Percentiles rank a stretch among this genome's conserved stretches.
Conservation (phyloP, 2,329 filamentous ascomycete genomes). For the Penicillium sp. region DNA sequence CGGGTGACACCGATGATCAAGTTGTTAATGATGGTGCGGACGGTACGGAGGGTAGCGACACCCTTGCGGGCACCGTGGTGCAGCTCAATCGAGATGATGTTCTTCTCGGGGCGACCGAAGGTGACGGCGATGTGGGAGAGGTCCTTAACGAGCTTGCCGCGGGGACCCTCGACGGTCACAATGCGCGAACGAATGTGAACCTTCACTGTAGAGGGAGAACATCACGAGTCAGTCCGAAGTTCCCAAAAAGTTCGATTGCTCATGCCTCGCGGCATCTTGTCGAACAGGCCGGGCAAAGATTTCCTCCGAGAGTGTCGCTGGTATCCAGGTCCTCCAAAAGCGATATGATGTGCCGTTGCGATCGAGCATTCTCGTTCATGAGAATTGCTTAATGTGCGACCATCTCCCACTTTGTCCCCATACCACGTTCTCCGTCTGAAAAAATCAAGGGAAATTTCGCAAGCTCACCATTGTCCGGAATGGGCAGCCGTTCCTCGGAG, state of each 20-base stretch:
- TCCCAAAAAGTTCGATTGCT: neutral
- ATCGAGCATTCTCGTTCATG: neutral
- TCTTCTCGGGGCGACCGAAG: conserved; percentile 82
- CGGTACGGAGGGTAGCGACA: conserved; percentile 94
- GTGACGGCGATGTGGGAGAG: conserved; percentile 93
- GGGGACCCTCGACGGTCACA: conserved; percentile 94
- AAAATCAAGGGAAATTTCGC: conserved; percentile 26
- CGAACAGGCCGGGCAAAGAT: too few relatives aligned
- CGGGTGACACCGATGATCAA: conserved; percentile 96
- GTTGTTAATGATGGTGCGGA: conserved; percentile 98
- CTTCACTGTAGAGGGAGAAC: conserved; percentile 64
- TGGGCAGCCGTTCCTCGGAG: conserved; percentile 88
- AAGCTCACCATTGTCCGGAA: conserved; percentile 92
- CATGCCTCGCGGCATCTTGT: neutral
- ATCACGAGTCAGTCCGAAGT: conserved; percentile 24
- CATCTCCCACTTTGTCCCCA: neutral
- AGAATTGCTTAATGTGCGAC: neutral
- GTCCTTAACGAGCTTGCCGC: conserved; percentile 96
- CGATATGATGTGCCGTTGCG: neutral
- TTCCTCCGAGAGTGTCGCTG: neutral
- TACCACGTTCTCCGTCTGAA: conserved; percentile 8
- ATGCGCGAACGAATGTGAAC: conserved; percentile 93
- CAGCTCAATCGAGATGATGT: conserved; percentile 91
- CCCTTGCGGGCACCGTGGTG: conserved; percentile 98
- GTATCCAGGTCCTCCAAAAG: neutral